Evolutionary conservation across 1,284 basidiomycete species (phyloP), one percentile per base, ranked within the genome.

Genomic region (Boletus chippewaensis): DNA sequence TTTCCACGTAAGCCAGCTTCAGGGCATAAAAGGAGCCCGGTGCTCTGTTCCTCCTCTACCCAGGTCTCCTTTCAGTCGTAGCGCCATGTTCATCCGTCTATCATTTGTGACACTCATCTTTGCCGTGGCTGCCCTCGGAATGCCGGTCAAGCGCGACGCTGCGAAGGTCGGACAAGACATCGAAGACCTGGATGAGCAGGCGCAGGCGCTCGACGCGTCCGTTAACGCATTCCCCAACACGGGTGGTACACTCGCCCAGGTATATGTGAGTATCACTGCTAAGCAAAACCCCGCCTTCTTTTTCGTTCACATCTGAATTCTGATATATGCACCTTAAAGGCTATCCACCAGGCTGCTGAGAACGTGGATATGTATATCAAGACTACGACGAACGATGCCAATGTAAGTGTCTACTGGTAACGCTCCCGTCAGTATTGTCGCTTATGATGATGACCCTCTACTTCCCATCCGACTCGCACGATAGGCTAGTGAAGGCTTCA

Each of bases 91-190:
- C 39, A 26, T 59, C 13, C 52, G 20, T 35, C 36, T 40, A 7
- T 57, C 45, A 9, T 48, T 53, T 15, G 40, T 57, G 26, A 38
- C 35, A 3, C 49, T 59, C 38, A 2, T 49, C 32, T 13, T 57
- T 39, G 58, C 49, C 4, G n/a, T 56, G 40, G 40, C 24, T 18
- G 36, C 45, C n/a, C 24, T 62, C 39, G 59, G 47, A 12, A 39
- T 34, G 22, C 56, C 56, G 1, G 39, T 52, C 34, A 57, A 44
- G 42, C 61, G 58, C 34, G 49, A 38, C 39, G 16, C 5, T 0
- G 8, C 7, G 4, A 2, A 26, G 26, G 26, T 59, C 8, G 11
- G 29, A 22, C 4, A 5, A 2, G 57, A 49, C 38, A 16, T 62
- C 11, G 0, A 38, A 4, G 0, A 0, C 0, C 1, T 61, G 12